Percentiles rank a stretch among this genome's conserved stretches.
phyloP scores from a whole-genome alignment of 495 filamentous ascomycete genomes.

The Penicillium bovifimosum region DNA sequence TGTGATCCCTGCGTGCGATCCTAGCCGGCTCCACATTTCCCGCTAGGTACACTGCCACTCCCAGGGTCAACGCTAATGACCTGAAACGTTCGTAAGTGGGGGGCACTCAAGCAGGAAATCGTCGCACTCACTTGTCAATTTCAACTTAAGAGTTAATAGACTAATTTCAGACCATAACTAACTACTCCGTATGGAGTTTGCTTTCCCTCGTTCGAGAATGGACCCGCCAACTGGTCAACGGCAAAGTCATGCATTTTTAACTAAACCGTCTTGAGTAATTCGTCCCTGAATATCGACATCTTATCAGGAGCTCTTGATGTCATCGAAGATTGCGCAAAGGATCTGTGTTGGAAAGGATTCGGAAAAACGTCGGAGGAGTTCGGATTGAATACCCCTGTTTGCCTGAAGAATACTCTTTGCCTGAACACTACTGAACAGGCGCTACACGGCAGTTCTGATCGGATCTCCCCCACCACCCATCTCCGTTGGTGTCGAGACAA shows the following conservation, averaged over 20 bases:
- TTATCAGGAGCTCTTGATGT: neutral
- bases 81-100: constrained; percentile 29
- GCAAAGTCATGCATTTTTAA: neutral
- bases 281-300: neutral
- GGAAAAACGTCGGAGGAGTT: constrained; percentile 7
- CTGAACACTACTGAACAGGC: neutral
- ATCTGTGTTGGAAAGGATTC: neutral
- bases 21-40: constrained; percentile 23
- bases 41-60: constrained; percentile 32
- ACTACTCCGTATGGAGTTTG: neutral
- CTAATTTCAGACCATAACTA: no score
- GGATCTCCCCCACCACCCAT: constrained; percentile 14
- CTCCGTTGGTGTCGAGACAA: neutral
- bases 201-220: neutral
- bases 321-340: constrained; percentile 4
- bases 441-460: constrained; percentile 10
- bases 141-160: no score
- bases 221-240: neutral
- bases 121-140: no score
- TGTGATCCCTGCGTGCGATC: constrained; percentile 36
- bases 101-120: neutral
- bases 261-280: neutral
- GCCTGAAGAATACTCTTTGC: neutral
- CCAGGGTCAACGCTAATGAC: constrained; percentile 34
- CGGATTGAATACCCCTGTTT: constrained; percentile 6